A percentile compares a stretch with the other conserved stretches of the same genome.
Conservation (phyloP, 2,329 filamentous ascomycete species). For the Fusarium albosuccineum region DNA sequence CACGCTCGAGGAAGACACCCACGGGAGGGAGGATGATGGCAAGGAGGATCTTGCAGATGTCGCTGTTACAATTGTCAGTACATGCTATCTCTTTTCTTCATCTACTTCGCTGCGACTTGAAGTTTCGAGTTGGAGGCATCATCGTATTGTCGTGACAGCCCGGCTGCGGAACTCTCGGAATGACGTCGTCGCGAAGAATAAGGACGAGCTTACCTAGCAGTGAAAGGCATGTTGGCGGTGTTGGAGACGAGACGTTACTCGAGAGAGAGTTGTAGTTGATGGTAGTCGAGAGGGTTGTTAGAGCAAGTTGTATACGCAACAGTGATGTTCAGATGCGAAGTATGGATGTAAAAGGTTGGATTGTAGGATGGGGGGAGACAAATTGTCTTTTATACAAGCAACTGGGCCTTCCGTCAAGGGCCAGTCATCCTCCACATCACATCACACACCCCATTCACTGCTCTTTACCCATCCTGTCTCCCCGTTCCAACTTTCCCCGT, state of each 20-base stretch:
- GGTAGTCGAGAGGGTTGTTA: constrained; percentile 11
- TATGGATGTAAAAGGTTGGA: constrained; percentile 13
- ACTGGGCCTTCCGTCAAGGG: constrained; percentile 24
- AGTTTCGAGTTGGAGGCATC: not conserved
- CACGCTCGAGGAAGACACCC: constrained; percentile 94
- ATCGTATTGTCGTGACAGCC: constrained; percentile 15
- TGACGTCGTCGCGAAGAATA: constrained; percentile 24
- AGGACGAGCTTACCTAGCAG: constrained; percentile 62
- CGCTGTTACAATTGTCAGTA: constrained; percentile 50
- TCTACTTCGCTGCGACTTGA: constrained; percentile 3
- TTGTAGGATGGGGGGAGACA: constrained; percentile 32
- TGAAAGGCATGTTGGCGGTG: constrained; percentile 68
- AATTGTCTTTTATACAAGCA: constrained; percentile 45
- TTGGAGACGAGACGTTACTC: constrained; percentile 30
- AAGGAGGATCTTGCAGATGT: constrained; percentile 80
- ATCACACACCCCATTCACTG: constrained; percentile 25
- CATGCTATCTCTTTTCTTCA: not conserved
- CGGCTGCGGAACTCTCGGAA: constrained; percentile 38
- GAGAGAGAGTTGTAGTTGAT: constrained; percentile 16
- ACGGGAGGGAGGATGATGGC: constrained; percentile 91
- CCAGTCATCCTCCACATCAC: constrained; percentile 37
- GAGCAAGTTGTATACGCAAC: constrained; percentile 12
- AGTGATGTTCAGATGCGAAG: constrained; percentile 17
- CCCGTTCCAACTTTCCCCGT: constrained; percentile 41
- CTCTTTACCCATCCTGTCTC: constrained; percentile 30